Evolutionary conservation across 148 eudicot species (phyloP), one percentile per base, ranked within the genome.

Genomic region (Silene latifolia): DNA sequence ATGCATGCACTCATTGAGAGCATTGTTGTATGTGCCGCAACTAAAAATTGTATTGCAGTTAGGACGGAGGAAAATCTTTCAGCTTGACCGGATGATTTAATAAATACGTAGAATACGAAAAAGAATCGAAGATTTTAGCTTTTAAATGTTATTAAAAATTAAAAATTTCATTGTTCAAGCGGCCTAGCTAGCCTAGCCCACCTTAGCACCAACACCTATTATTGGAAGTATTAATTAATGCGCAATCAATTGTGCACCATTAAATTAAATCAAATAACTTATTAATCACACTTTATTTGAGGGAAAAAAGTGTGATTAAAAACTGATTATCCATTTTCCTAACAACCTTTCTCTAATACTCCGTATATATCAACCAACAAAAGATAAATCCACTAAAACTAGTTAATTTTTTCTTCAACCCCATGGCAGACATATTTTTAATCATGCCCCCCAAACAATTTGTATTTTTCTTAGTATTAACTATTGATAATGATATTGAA

Each of bases 401-500:
- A 74, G 82, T 74, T 32, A 32, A 32, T 32, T 62, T 8, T 68
- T 47, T 60, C 13, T 29, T 68, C 56, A 79, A 73, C 23, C 62
- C 47, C 64, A 57, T 73, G 59, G 39, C 0, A 5, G 39, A 35
- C 39, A 35, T 75, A 57, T 11, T 9, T 59, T 58, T n/a, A 39
- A 58, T 32, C 54, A 71, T 71, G 61, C 13, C 60, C 69, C 69
- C 20, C 1, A 2, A 39, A 67, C 15, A 24, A 48, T 35, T 9
- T 75, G 53, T 54, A 14, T 70, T 27, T 61, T 69, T 60, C 14
- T 58, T 70, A 54, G 24, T 23, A 13, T 64, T 23, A 25, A 42
- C 74, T 59, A 54, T 23, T 69, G 82, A 80, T 75, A 57, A 71
- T 71, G 82, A 80, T 46, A 63, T 65, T 75, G 44, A 76, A 80